Evolutionary conservation across 441 rosid species (phyloP).

Genomic region (Capsella rubella): DNA sequence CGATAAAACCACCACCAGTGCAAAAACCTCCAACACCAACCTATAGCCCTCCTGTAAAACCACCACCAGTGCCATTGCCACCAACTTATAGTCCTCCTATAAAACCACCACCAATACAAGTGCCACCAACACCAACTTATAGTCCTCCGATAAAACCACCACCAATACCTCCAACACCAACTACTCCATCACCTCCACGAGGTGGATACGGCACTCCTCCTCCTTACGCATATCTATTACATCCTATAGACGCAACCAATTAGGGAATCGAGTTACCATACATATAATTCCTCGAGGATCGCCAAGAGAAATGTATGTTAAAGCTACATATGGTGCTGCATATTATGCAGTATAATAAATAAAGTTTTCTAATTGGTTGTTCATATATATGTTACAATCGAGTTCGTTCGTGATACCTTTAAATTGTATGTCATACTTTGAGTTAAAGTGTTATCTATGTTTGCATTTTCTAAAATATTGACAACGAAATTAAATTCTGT

Average conservation of each 20-base stretch:
- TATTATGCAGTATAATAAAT: slow-evolving; percentile 34
- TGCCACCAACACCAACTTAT: slow-evolving; percentile 15
- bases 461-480: not conserved
- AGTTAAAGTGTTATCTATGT: not conserved
- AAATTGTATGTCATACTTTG: not conserved
- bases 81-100: not conserved
- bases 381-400: not conserved
- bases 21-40: not conserved
- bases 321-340: slow-evolving; percentile 16
- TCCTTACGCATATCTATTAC: slow-evolving; percentile 29
- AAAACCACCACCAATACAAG: slow-evolving; percentile 14
- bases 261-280: not conserved
- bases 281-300: not conserved
- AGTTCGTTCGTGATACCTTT: not conserved
- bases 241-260: not conserved
- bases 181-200: slow-evolving; percentile 26
- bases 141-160: not conserved
- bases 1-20: slow-evolving; percentile 1
- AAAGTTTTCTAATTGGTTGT: slow-evolving; percentile 28
- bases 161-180: slow-evolving; percentile 25
- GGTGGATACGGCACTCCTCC: slow-evolving; percentile 43
- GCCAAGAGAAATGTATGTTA: slow-evolving; percentile 25
- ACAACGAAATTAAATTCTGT: not conserved
- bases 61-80: slow-evolving; percentile 12
- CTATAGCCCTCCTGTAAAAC: not conserved